These are phyloP conservation scores for Rosa chinensis DNA, from an alignment of 306 rosid species.

Conservation along the genomic window DNA sequence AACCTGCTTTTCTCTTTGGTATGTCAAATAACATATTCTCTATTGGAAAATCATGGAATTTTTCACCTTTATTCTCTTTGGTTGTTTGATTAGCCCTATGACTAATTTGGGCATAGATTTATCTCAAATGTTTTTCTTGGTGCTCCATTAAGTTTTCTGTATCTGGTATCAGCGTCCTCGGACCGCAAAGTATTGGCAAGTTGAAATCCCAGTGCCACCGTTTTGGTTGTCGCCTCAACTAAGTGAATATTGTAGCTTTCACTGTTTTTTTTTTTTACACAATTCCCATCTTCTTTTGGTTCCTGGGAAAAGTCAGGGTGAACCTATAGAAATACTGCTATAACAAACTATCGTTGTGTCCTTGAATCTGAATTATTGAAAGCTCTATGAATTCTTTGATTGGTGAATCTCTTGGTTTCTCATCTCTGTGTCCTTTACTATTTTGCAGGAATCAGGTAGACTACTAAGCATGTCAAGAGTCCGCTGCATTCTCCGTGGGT, in stretches of 20 bases:
- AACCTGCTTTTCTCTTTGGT: neutral
- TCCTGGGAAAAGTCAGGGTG: neutral
- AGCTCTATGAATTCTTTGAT: neutral
- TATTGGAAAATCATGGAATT: neutral
- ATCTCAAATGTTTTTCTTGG: neutral
- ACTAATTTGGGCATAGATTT: neutral
- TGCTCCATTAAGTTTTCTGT: neutral
- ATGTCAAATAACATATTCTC: neutral
- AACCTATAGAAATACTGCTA: neutral
- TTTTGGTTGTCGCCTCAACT: neutral
- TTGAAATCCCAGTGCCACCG: neutral
- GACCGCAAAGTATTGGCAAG: neutral
- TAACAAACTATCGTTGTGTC: neutral
- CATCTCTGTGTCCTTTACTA: conserved; percentile 1
- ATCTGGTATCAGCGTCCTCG: neutral
- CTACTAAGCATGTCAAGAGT: conserved; percentile 74
- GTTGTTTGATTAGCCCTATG: neutral
- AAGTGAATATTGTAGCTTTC: neutral
- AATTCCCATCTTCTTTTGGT: neutral
- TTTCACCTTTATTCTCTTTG: neutral
- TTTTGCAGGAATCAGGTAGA: conserved; percentile 76
- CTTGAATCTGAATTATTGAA: neutral
- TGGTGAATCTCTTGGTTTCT: conserved; percentile 3
- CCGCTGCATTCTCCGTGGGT: conserved; percentile 88
- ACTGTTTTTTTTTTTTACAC: neutral